phyloP scores from a whole-genome alignment of 208 protist genomes.

The Dictyostelium gargantuum region DNA sequence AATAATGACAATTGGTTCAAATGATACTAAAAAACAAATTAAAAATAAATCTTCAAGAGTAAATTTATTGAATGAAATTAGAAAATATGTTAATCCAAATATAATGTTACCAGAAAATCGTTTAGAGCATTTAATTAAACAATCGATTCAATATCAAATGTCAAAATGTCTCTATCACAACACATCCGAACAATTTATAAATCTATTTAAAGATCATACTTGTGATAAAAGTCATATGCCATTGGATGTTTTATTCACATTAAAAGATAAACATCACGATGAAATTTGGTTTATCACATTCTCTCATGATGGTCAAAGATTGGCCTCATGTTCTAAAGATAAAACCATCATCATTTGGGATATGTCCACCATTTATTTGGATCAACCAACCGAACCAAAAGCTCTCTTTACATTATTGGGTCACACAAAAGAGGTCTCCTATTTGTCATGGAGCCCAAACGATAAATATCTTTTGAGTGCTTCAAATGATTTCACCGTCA shows the following conservation, averaged over 20 bases:
- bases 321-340: slow-evolving; percentile 85
- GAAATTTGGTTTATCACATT: slow-evolving; percentile 86
- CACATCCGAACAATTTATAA: slow-evolving; percentile 30
- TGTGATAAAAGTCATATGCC: slow-evolving; percentile 64
- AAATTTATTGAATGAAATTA: slow-evolving; percentile 71
- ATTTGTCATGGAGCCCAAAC: slow-evolving; percentile 80
- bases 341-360: slow-evolving; percentile 80
- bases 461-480: slow-evolving; percentile 67
- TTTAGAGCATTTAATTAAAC: slow-evolving; percentile 74
- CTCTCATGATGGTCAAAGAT: slow-evolving; percentile 74
- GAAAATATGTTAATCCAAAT: slow-evolving; percentile 71
- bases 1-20: slow-evolving; percentile 66
- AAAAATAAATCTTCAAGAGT: slow-evolving; percentile 27
- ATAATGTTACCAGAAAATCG: slow-evolving; percentile 74
- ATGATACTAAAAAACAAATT: neutral
- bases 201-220: slow-evolving; percentile 77
- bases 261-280: slow-evolving; percentile 73
- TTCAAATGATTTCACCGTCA: neutral
- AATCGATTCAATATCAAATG: slow-evolving; percentile 76
- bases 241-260: neutral
- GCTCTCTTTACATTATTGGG: slow-evolving; percentile 62
- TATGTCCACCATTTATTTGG: slow-evolving; percentile 20
- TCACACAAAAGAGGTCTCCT: slow-evolving; percentile 70
- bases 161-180: slow-evolving; percentile 75
- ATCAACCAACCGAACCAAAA: neutral